Evolutionary conservation across 1,139 yeast genomes (phyloP), one percentile per base, ranked within the genome.

Genomic region (Blastobotrys ciferrii): DNA sequence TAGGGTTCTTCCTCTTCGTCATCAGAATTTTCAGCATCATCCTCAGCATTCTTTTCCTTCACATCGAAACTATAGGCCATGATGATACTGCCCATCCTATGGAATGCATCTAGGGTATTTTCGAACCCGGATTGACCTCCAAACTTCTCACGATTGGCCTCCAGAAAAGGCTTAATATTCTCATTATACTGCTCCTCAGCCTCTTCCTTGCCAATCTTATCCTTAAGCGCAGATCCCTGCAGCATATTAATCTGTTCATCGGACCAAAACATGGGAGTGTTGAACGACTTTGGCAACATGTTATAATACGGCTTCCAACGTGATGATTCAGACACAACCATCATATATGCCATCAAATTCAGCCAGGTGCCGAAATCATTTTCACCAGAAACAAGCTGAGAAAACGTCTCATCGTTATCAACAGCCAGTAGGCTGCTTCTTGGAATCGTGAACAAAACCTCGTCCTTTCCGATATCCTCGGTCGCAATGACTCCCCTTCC

Each of bases 201-300:
- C 41, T 77, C 72, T 2, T 77, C 80, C 49, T 74, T 77, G 2
- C 97, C 98, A 35, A 92, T 75, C 60, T 95, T 74, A 3, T 76
- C 75, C 23, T 81, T 59, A 2, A 91, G 79, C 43, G 80, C 74
- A 0, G 96, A 87, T 0, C 98, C 98, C 43, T 72, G 58, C 52
- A 92, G 73, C 44, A 86, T 64, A 50, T 82, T 82, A 1, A 57
- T 53, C 42, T 74, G 74, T 1, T 63, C 61, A 0, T 76, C 78
- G 2, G 58, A 57, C 98, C 98, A 92, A 60, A 81, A 88, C 80
- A 89, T 85, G 50, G 91, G 76, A 43, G 84, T 86, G 59, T 82
- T 76, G 63, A 86, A 82, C 13, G 66, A 58, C 1, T 60, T 57
- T 0, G 98, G 98, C 45, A 92, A 71, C 0, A 89, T 78, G 32